Evolutionary conservation across 2,329 filamentous ascomycete genomes (phyloP).

Genomic region (Aureobasidium vineae): DNA sequence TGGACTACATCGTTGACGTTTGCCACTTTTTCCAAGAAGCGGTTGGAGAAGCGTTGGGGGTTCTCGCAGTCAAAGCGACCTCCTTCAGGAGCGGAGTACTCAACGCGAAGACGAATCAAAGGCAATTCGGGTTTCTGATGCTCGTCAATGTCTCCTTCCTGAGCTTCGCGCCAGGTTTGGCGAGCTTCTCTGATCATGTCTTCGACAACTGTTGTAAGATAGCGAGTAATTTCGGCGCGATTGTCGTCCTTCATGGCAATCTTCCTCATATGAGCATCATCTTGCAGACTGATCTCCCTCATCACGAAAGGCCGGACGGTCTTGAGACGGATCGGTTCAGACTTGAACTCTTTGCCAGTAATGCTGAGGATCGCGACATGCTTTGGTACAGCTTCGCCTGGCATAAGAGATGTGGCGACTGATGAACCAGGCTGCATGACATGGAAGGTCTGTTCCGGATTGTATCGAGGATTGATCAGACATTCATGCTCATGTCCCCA

Average conservation of each 20-base stretch:
- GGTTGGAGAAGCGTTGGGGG: constrained; percentile 90
- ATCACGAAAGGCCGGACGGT: constrained; percentile 89
- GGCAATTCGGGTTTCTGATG: constrained; percentile 69
- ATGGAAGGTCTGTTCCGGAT: constrained; percentile 84
- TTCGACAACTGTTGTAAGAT: constrained; percentile 75
- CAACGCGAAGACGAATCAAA: constrained; percentile 84
- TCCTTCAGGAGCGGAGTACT: constrained; percentile 81
- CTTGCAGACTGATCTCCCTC: constrained; percentile 72
- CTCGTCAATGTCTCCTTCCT: constrained; percentile 60
- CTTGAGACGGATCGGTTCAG: constrained; percentile 79
- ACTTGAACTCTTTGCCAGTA: constrained; percentile 76
- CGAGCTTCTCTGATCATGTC: constrained; percentile 85
- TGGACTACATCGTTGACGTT: constrained; percentile 93
- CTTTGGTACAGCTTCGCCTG: constrained; percentile 86
- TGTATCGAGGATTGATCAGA: constrained; percentile 76
- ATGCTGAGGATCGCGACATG: constrained; percentile 84
- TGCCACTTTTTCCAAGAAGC: constrained; percentile 85
- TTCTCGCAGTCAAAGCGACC: constrained; percentile 90
- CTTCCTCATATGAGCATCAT: constrained; percentile 72
- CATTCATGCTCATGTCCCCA: constrained; percentile 99
- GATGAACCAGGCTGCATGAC: constrained; percentile 98
- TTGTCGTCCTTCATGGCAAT: constrained; percentile 82
- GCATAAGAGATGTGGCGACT: constrained; percentile 86
- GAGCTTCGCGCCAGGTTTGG: constrained; percentile 74
- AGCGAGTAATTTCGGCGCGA: constrained; percentile 71